These are phyloP conservation scores for Scleromitrula shiraiana DNA, from an alignment of 2,329 filamentous ascomycete species.

Conservation along the genomic window DNA sequence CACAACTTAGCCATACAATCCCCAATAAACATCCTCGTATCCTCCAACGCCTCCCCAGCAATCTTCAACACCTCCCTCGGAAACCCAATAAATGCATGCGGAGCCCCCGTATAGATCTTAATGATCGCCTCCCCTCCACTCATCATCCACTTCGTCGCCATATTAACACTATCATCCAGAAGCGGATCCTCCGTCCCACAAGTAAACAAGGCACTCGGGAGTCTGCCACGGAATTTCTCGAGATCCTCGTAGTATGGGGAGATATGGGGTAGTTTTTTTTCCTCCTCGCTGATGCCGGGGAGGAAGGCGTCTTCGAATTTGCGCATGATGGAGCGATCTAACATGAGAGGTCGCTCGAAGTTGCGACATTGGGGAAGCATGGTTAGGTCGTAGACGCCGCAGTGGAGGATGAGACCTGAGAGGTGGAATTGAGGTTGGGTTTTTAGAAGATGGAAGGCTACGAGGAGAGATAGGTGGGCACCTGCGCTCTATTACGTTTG, in stretches of 20 bases:
- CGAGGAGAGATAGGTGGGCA: conserved; percentile 40
- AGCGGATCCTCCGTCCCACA: conserved; percentile 47
- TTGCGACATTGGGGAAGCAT: conserved; percentile 33
- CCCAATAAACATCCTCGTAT: conserved; percentile 16
- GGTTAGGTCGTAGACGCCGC: conserved; percentile 42
- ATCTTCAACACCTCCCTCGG: conserved; percentile 13
- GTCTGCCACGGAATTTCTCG: conserved; percentile 24
- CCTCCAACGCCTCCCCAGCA: conserved; percentile 12
- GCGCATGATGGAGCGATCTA: conserved; percentile 39
- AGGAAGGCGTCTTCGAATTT: conserved; percentile 39
- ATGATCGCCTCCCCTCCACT: conserved; percentile 41
- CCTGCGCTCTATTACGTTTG: conserved; percentile 37
- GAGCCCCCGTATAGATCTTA: conserved; percentile 45
- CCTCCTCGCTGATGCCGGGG: conserved; percentile 33
- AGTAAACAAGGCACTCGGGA: conserved; percentile 47
- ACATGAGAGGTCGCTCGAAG: conserved; percentile 27
- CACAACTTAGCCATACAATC: conserved; percentile 11
- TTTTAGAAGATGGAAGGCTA: conserved; percentile 40
- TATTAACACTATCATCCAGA: conserved; percentile 44
- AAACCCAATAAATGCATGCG: conserved; percentile 41
- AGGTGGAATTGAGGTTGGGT: conserved; percentile 34
- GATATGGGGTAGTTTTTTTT: conserved; percentile 38
- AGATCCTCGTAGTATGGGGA: conserved; percentile 43
- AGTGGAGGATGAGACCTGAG: conserved; percentile 43
- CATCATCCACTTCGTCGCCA: conserved; percentile 47